A percentile compares a stretch with the other conserved stretches of the same genome.
These are phyloP conservation scores for Henckelia pumila DNA, from an alignment of 257 asterid genomes.

Conservation along the genomic window DNA sequence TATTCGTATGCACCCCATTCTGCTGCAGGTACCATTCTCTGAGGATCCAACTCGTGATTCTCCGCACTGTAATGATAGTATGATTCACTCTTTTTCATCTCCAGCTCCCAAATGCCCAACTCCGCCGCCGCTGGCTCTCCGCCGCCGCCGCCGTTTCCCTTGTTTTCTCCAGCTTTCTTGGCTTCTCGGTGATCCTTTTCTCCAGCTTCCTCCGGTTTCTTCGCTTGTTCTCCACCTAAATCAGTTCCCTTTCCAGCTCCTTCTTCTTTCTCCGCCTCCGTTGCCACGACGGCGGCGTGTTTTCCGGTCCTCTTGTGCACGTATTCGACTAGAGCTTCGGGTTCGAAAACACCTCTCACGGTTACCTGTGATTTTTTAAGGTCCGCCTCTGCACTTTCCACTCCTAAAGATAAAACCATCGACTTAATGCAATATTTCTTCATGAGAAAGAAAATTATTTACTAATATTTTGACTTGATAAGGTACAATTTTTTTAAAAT, in stretches of 20 bases:
- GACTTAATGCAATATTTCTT: too few species aligned
- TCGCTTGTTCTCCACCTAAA: constrained; percentile 18
- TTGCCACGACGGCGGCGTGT: constrained; percentile 50
- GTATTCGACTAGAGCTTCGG: constrained; percentile 54
- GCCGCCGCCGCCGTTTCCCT: not conserved
- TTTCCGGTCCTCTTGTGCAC: constrained; percentile 67
- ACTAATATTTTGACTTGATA: constrained; percentile 8
- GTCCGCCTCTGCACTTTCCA: constrained; percentile 79
- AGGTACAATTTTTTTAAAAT: too few species aligned
- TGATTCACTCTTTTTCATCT: constrained; percentile 43
- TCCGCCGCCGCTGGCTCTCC: constrained; percentile 16
- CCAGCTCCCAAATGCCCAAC: constrained; percentile 37
- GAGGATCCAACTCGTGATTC: constrained; percentile 34
- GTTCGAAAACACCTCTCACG: constrained; percentile 68
- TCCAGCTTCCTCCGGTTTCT: constrained; percentile 35
- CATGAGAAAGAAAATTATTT: constrained; percentile 25
- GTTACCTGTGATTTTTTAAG: constrained; percentile 70
- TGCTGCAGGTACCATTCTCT: constrained; percentile 35
- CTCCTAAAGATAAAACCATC: constrained; percentile 39
- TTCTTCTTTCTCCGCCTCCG: constrained; percentile 65
- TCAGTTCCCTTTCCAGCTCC: constrained; percentile 31
- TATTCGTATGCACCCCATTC: constrained; percentile 34
- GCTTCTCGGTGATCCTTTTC: not conserved
- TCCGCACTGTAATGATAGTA: constrained; percentile 32
- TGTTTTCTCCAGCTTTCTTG: not conserved